These are phyloP conservation scores for Lactarius sp. DNA, from an alignment of 768 basidiomycete genomes.

Conservation along the genomic window DNA sequence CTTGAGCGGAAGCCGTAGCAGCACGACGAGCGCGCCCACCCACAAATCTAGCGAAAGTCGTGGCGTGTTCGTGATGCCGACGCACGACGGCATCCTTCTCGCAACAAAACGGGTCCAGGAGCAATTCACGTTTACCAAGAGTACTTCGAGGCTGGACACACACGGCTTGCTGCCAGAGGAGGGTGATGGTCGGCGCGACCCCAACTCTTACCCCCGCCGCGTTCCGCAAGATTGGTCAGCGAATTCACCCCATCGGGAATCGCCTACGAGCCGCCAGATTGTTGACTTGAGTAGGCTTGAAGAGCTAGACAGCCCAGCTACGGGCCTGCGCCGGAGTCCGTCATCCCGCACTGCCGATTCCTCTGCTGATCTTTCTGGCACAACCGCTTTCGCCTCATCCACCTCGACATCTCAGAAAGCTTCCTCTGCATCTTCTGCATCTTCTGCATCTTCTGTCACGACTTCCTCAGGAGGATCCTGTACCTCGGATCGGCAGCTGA, in stretches of 20 bases:
- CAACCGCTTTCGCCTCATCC: slow-evolving; percentile 13
- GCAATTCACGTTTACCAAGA: slow-evolving; percentile 41
- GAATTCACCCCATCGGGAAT: neutral
- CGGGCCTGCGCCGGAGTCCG: neutral
- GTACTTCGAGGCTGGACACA: slow-evolving; percentile 8
- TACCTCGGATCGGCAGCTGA: slow-evolving; percentile 8
- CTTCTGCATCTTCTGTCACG: neutral
- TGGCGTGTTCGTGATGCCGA: slow-evolving; percentile 10
- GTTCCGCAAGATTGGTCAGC: neutral
- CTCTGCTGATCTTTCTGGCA: slow-evolving; percentile 17
- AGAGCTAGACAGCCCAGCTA: neutral
- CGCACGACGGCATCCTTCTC: slow-evolving; percentile 47
- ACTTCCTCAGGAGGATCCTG: slow-evolving; percentile 9
- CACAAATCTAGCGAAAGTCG: slow-evolving; percentile 15
- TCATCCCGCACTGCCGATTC: slow-evolving; percentile 9
- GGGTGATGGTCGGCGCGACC: neutral
- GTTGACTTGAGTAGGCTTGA: slow-evolving; percentile 4
- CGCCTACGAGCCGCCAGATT: neutral
- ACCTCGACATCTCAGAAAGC: neutral
- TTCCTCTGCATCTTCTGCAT: neutral
- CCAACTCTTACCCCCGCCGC: neutral
- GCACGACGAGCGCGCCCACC: slow-evolving; percentile 24
- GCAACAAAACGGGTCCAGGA: slow-evolving; percentile 74
- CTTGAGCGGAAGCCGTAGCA: slow-evolving; percentile 18
- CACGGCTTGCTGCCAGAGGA: slow-evolving; percentile 16